phyloP scores from a whole-genome alignment of 768 basidiomycete genomes.

The Suillus brevipes region DNA sequence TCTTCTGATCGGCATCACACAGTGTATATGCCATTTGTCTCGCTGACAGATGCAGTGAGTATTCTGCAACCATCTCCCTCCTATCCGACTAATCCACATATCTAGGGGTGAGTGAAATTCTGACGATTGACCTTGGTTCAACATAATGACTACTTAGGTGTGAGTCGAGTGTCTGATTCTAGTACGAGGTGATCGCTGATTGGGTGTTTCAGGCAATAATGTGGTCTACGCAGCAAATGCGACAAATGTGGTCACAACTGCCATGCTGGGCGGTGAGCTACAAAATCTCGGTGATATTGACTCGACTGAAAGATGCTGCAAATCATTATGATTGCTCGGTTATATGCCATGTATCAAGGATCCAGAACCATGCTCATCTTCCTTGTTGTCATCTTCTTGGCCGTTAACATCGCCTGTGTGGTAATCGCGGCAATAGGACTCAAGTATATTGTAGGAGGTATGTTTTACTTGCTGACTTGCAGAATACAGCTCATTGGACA shows the following conservation, averaged over 20 bases:
- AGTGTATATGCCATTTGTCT: background rate
- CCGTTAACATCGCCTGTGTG: too few relatives aligned
- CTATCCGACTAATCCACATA: background rate
- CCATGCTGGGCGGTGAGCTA: background rate
- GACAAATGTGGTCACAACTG: background rate
- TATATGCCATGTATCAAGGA: background rate
- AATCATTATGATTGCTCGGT: background rate
- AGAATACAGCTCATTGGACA: too few relatives aligned
- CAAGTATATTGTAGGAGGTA: too few relatives aligned
- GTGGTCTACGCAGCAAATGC: background rate
- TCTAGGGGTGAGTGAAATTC: background rate
- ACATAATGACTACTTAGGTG: background rate
- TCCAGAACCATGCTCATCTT: background rate
- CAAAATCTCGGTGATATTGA: background rate
- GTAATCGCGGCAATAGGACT: too few relatives aligned
- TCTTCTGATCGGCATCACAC: too few relatives aligned
- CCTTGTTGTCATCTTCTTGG: background rate
- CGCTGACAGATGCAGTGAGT: background rate
- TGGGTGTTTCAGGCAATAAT: background rate
- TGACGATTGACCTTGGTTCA: background rate
- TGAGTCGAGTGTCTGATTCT: background rate
- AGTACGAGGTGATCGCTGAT: background rate
- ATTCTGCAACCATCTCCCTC: background rate
- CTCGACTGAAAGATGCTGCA: background rate
- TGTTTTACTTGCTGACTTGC: too few relatives aligned